phyloP scores from a whole-genome alignment of 2,329 filamentous ascomycete species.

The Claviceps capensis region DNA sequence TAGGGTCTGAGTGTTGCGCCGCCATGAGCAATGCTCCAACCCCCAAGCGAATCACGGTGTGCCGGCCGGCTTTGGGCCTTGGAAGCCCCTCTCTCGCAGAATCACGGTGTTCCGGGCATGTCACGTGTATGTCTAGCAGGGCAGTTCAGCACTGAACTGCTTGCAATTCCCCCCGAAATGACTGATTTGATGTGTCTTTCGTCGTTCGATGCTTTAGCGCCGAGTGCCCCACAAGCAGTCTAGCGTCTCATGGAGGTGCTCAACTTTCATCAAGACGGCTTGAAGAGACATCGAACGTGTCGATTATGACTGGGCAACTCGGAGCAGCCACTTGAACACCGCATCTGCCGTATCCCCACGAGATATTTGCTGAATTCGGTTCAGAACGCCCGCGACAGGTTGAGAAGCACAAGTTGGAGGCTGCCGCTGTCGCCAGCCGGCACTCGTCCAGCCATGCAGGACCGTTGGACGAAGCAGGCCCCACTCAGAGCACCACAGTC shows the following conservation, averaged over 20 bases:
- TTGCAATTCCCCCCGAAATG: not conserved
- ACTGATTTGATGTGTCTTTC: not conserved
- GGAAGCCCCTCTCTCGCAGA: not conserved
- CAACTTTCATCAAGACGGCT: no score
- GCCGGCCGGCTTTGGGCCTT: not conserved
- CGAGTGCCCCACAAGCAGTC: not conserved
- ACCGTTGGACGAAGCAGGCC: no score
- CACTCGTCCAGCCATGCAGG: not conserved
- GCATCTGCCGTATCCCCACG: not conserved
- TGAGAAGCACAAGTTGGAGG: no score
- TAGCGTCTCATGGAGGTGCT: not conserved
- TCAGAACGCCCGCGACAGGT: no score
- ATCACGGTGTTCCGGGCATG: not conserved
- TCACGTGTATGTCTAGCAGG: not conserved
- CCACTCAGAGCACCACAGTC: no score
- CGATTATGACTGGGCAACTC: not conserved
- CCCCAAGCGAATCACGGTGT: not conserved
- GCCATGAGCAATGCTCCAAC: not conserved
- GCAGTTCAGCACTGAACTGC: not conserved
- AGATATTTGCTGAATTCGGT: no score
- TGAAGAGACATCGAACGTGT: no score
- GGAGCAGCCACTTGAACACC: not conserved
- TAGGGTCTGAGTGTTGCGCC: not conserved
- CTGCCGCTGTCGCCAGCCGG: not conserved
- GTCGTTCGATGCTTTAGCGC: not conserved